These are phyloP conservation scores for Pseudogymnoascus sp. DNA, from an alignment of 2,329 filamentous ascomycete genomes.

Conservation along the genomic window DNA sequence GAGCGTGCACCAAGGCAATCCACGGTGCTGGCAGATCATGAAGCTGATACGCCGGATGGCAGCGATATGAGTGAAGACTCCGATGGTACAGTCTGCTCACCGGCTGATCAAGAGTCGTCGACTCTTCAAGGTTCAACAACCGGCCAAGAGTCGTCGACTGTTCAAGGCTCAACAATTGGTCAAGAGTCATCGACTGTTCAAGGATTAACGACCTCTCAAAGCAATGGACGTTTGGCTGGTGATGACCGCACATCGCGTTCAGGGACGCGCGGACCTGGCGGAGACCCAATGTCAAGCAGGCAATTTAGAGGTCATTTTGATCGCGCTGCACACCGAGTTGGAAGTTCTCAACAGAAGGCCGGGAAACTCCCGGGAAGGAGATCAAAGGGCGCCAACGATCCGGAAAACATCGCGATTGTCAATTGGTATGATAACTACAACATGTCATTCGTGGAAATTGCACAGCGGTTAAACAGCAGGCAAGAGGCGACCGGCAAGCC, in stretches of 20 bases:
- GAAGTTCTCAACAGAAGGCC: not conserved
- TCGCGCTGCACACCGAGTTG: not conserved
- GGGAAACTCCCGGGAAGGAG: not conserved
- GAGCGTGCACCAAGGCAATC: not conserved
- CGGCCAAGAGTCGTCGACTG: not conserved
- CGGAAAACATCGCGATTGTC: constrained; percentile 30
- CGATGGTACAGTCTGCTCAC: not conserved
- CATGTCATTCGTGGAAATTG: constrained; percentile 23
- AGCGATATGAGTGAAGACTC: not conserved
- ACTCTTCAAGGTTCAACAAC: not conserved
- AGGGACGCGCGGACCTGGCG: not conserved
- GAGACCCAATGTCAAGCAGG: not conserved
- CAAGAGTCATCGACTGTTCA: not conserved
- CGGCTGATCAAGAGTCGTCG: not conserved
- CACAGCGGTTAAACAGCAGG: constrained; percentile 21
- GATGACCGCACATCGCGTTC: not conserved
- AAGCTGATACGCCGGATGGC: not conserved
- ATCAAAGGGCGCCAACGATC: constrained; percentile 26
- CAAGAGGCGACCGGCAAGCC: constrained; percentile 19
- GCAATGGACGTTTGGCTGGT: not conserved
- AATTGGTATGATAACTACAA: constrained; percentile 24
- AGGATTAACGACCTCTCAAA: not conserved
- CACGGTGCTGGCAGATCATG: too few relatives aligned
- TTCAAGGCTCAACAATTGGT: not conserved
- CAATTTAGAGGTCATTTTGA: not conserved